Evolutionary conservation across 768 basidiomycete genomes (phyloP), one percentile per base, ranked within the genome.

Genomic region (Termitomyces sp.): DNA sequence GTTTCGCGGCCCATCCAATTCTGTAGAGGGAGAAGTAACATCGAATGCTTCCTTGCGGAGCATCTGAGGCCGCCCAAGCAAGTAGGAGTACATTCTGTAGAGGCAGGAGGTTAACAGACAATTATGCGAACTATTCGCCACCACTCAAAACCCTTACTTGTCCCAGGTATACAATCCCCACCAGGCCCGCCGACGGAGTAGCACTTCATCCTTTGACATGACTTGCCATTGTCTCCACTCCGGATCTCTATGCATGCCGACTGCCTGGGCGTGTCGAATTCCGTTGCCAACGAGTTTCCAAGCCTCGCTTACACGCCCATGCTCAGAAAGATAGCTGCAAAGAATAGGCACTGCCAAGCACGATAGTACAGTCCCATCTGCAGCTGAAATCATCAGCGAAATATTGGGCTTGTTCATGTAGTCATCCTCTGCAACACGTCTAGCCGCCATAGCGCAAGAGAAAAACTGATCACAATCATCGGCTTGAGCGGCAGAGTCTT

Each of bases 241-340:
- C 9, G 75, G 75, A 61, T 78, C 78, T 40, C 71, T 68, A 53
- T 77, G 76, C 67, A 79, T 68, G 1, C 76, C 75, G 25, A 76
- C 69, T 20, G 76, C 69, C 58, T 72, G 64, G 18, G 75, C 76
- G 50, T 66, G 68, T 35, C 74, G 66, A 22, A 77, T 63, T 12
- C 72, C 73, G 44, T 65, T 68, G 4, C 76, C 75, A n/a, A 72
- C 68, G 32, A 78, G 56, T 63, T 76, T 76, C 76, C 78, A 78
- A 3, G 76, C 76, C 57, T 78, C 81, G 57, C 78, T 81, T 20
- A 77, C 70, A 35, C 73, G 72, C 9, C 80, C 80, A 25, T 73
- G 65, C 50, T 77, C 74, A 0, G 76, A 70, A 16, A 81, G 72
- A 57, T 76, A 80, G 50, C 70, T 70, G 27, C 73, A 74, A 22